Evolutionary conservation across 768 basidiomycete species (phyloP).

Genomic region (Pleurotus sapidus): DNA sequence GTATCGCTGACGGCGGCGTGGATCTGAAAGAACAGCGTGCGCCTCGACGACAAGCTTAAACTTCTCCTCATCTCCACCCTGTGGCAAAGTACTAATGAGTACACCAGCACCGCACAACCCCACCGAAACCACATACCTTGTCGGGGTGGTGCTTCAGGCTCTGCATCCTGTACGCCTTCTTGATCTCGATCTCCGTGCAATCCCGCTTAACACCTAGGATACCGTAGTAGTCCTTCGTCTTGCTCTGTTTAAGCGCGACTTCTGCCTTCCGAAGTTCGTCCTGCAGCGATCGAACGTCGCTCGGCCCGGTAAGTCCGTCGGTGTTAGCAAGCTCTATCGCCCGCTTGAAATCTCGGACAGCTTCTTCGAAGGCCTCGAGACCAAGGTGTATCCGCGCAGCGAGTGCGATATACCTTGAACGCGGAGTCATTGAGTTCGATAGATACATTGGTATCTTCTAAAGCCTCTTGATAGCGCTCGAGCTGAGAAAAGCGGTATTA

Average conservation of each 20-base stretch:
- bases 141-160: constrained; percentile 85
- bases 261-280: constrained; percentile 80
- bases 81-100: constrained; percentile 1
- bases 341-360: constrained; percentile 75
- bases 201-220: constrained; percentile 62
- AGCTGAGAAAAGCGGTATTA: constrained; percentile 40
- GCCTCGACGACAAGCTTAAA: constrained; percentile 91
- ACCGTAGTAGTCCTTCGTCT: constrained; percentile 89
- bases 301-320: constrained; percentile 49
- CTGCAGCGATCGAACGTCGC: constrained; percentile 59
- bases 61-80: constrained; percentile 94
- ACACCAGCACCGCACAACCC: neutral
- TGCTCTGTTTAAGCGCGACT: constrained; percentile 78
- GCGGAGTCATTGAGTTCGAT: constrained; percentile 59
- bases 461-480: constrained; percentile 61
- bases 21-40: constrained; percentile 78
- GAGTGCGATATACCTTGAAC: constrained; percentile 86
- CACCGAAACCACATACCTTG: constrained; percentile 46
- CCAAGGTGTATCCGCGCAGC: constrained; percentile 76
- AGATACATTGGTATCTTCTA: constrained; percentile 68
- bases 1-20: constrained; percentile 68
- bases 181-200: constrained; percentile 71
- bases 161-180: constrained; percentile 89
- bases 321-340: constrained; percentile 70
- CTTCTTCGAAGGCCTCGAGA: constrained; percentile 69